Conservation (phyloP, 108 stramenopile genomes). For the Mediolabrus comicus region DNA sequence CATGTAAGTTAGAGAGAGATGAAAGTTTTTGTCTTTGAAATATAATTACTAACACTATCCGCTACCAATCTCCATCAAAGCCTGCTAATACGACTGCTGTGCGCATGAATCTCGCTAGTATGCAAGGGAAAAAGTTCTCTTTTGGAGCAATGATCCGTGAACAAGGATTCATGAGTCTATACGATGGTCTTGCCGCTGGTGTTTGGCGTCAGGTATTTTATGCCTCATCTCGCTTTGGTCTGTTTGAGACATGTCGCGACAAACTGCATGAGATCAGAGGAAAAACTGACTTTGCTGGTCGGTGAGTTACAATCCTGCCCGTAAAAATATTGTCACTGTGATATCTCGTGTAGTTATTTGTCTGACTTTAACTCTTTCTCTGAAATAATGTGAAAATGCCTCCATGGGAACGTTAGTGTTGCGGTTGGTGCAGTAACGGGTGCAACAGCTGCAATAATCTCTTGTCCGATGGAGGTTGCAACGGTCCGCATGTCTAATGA, state of each 20-base stretch:
- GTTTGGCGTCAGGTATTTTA: conserved; percentile 90
- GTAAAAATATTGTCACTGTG: neutral
- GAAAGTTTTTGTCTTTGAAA: too few species aligned
- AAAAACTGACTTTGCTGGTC: conserved; percentile 84
- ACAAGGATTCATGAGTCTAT: conserved; percentile 71
- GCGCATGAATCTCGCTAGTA: conserved; percentile 80
- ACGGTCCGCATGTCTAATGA: conserved; percentile 93
- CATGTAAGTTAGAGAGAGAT: conserved; percentile 51
- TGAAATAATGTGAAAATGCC: neutral
- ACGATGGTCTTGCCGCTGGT: conserved; percentile 90
- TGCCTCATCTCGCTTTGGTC: conserved; percentile 85
- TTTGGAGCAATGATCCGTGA: conserved; percentile 57
- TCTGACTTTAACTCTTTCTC: neutral
- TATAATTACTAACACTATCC: neutral
- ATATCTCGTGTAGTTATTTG: neutral
- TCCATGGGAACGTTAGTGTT: conserved; percentile 68
- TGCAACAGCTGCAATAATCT: conserved; percentile 87
- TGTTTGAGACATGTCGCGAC: conserved; percentile 92
- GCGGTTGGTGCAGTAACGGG: conserved; percentile 81
- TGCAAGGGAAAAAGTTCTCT: conserved; percentile 67
- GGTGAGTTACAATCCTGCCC: conserved; percentile 44
- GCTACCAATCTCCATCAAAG: neutral
- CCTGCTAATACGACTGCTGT: conserved; percentile 87
- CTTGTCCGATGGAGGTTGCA: conserved; percentile 94
- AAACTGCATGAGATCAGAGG: conserved; percentile 81